Evolutionary conservation across 805 yeast species (phyloP).

Genomic region (Candida piceae): DNA sequence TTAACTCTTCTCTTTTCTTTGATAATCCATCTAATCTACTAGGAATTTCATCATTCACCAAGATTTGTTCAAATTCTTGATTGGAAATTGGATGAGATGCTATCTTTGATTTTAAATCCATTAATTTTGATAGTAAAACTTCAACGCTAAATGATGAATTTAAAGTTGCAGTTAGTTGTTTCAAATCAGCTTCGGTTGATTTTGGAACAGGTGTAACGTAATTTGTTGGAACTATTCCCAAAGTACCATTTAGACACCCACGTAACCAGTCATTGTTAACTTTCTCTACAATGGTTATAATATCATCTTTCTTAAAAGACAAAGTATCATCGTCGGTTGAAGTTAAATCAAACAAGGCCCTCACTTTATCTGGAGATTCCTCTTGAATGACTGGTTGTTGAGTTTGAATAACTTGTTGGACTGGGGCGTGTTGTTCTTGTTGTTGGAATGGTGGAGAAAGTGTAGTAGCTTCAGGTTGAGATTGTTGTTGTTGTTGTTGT

Average conservation of each 20-base stretch:
- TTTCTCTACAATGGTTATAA: slow-evolving; percentile 79
- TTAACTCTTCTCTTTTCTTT: slow-evolving; percentile 69
- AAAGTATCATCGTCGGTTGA: slow-evolving; percentile 83
- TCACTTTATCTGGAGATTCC: slow-evolving; percentile 40
- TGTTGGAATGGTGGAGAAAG: slow-evolving; percentile 11
- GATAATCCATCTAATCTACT: slow-evolving; percentile 65
- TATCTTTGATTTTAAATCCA: slow-evolving; percentile 29
- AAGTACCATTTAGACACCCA: slow-evolving; percentile 74
- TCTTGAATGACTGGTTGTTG: slow-evolving; percentile 13
- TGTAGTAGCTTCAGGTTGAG: too few species aligned
- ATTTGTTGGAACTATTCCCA: slow-evolving; percentile 89
- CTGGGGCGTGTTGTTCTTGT: slow-evolving; percentile 13
- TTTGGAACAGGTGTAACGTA: slow-evolving; percentile 78
- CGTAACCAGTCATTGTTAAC: slow-evolving; percentile 96
- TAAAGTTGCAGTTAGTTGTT: slow-evolving; percentile 43
- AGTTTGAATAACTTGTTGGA: slow-evolving; percentile 13
- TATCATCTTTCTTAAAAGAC: slow-evolving; percentile 81
- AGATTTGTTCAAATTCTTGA: slow-evolving; percentile 26
- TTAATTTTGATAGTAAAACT: slow-evolving; percentile 53
- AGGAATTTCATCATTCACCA: slow-evolving; percentile 63
- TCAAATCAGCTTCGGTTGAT: slow-evolving; percentile 56
- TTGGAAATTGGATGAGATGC: slow-evolving; percentile 32
- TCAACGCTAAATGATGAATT: slow-evolving; percentile 62
- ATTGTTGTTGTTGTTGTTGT: not conserved
- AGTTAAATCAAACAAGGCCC: slow-evolving; percentile 77